Evolutionary conservation across 805 yeast species (phyloP), one percentile per base, ranked within the genome.

Genomic region (Metahyphopichia silvanorum): DNA sequence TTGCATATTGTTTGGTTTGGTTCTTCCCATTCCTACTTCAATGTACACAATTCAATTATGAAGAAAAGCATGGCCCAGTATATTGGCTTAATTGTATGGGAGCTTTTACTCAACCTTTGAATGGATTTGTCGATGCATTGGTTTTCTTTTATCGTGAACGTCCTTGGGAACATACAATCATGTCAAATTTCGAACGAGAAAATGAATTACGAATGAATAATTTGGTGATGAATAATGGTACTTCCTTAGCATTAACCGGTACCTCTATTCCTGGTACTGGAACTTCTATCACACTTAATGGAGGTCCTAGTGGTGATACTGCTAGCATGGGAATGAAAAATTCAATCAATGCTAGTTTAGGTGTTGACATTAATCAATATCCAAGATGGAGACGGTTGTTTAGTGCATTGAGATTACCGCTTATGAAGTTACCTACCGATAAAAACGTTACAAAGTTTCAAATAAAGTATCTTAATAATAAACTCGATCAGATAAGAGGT

Each of bases 1-100:
- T 82, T 25, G 82, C 95, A 2, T 88, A 86, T 55, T 68, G 86
- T 37, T 66, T 83, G 17, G 57, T 87, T 29, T 88, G 97, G 97
- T 50, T 82, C 14, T 80, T 84, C 42, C 96, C 96, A 2, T 74
- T 86, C 39, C 71, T 81, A 4, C 66, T 76, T 21, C 84, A 82
- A 46, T 66, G 77, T 35, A 67, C 86, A 7, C 78, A 74, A 47
- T 63, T 71, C 44, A 62, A 66, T 23, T 62, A 69, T 44, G 77
- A 74, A 35, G 52, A 69, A 14, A 27, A 39, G 1, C 65, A 71
- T 38, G 74, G 76, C 1, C 76, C 82, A 2, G 66, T 74, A 6
- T 70, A 71, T 38, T 82, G 91, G 82, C 55, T 86, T 25, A 71
- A 75, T 32, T 71, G 76, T 32, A 59, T 82, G 34, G 77, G 82